Evolutionary conservation across 2,329 filamentous ascomycete genomes (phyloP).

Genomic region (Paraconiothyrium sp.): DNA sequence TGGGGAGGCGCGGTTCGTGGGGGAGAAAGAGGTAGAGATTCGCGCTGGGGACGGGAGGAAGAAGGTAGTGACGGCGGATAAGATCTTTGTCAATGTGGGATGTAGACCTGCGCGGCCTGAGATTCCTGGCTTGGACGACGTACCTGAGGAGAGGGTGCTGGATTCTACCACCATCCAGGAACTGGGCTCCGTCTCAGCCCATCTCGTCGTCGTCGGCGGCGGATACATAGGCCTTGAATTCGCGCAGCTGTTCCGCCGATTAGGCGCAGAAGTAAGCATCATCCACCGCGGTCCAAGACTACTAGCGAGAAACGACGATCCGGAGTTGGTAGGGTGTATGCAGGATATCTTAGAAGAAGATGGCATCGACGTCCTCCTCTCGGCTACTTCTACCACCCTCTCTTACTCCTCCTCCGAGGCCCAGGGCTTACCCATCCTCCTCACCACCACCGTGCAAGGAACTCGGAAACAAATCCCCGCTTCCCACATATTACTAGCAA

Average conservation of each 20-base stretch:
- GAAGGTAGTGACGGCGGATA: slow-evolving; percentile 46
- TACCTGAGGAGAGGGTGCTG: slow-evolving; percentile 50
- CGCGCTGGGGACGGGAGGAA: slow-evolving; percentile 40
- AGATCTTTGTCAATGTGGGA: slow-evolving; percentile 60
- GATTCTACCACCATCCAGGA: slow-evolving; percentile 62
- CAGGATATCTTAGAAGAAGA: slow-evolving; percentile 57
- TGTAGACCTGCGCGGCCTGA: slow-evolving; percentile 54
- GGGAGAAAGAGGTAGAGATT: slow-evolving; percentile 48
- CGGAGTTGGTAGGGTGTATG: slow-evolving; percentile 58
- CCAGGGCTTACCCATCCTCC: slow-evolving; percentile 25
- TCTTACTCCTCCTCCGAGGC: slow-evolving; percentile 20
- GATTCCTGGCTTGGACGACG: slow-evolving; percentile 50
- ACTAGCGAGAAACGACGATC: slow-evolving; percentile 56
- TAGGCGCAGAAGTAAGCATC: slow-evolving; percentile 61
- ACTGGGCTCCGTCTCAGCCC: slow-evolving; percentile 56
- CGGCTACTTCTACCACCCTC: slow-evolving; percentile 37
- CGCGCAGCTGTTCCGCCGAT: slow-evolving; percentile 61
- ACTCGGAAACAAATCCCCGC: slow-evolving; percentile 39
- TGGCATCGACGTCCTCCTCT: slow-evolving; percentile 56
- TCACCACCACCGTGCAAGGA: slow-evolving; percentile 12
- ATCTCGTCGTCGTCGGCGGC: slow-evolving; percentile 63
- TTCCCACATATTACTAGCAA: slow-evolving; percentile 62
- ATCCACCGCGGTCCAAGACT: slow-evolving; percentile 57
- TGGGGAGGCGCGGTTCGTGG: slow-evolving; percentile 58
- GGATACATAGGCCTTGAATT: slow-evolving; percentile 65